Evolutionary conservation across 164 flowering plant species (phyloP).

Genomic region (Stephania cephalantha): DNA sequence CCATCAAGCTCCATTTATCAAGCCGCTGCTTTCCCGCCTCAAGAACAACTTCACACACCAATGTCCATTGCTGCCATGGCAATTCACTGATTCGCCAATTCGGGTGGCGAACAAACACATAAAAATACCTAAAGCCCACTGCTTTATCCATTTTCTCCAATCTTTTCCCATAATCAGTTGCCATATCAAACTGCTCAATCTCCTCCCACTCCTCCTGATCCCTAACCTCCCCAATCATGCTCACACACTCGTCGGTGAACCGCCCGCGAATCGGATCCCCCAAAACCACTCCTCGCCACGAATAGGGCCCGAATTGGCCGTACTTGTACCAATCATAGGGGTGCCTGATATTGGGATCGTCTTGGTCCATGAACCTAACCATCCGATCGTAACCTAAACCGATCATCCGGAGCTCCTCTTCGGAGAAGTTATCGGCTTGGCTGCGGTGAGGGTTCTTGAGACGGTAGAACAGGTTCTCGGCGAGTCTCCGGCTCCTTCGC

Average conservation of each 20-base stretch:
- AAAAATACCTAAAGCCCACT: conserved; percentile 54
- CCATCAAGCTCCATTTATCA: conserved; percentile 94
- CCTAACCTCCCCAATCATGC: conserved; percentile 52
- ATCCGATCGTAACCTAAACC: conserved; percentile 88
- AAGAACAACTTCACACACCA: conserved; percentile 66
- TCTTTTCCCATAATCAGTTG: conserved; percentile 42
- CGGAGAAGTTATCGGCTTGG: conserved; percentile 70
- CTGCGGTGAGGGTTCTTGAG: conserved; percentile 63
- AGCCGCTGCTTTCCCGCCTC: conserved; percentile 57
- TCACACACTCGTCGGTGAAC: conserved; percentile 61
- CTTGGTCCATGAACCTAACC: conserved; percentile 87
- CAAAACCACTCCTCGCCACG: conserved; percentile 84
- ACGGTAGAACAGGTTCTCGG: conserved; percentile 71
- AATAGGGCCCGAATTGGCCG: conserved; percentile 85
- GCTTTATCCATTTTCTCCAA: conserved; percentile 39
- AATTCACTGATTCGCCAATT: conserved; percentile 62
- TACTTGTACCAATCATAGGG: conserved; percentile 97
- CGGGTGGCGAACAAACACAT: conserved; percentile 93
- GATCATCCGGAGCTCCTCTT: conserved; percentile 71
- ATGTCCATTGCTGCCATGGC: conserved; percentile 96
- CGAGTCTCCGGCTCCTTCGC: conserved; percentile 38
- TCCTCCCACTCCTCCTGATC: conserved; percentile 89
- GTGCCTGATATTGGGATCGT: conserved; percentile 77
- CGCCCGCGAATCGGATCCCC: conserved; percentile 82
- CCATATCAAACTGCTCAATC: conserved; percentile 80